Base-by-base conservation (phyloP, 129 eudicot species). In the Lactuca saligna region DNA sequence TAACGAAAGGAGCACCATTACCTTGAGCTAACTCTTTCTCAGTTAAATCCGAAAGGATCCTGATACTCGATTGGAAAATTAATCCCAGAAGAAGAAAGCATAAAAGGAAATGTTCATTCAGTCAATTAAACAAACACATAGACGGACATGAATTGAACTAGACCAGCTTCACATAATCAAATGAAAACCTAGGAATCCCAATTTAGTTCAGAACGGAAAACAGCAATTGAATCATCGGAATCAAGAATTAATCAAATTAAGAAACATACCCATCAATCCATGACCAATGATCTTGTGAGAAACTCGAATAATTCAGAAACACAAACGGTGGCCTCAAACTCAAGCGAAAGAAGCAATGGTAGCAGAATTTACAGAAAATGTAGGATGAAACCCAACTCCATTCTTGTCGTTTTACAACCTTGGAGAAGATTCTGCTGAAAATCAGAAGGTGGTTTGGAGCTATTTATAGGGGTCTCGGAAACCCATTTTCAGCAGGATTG, bases 391-490 rank as follows among this genome's bases (percentile, higher is more conserved):
- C 6, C 8, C 51, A 61, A 38, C 66, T 61, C 51, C 66, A 37
- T 35, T 61, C 51, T 37, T 61, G 66, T 8, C 41, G 16, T 34
- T 33, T 49, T 65, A 65, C 58, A 65, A 14, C 15, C n/a, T 0
- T 0, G 29, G 15, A 50, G 69, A 63, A 62, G 69, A 72, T 6
- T 49, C 29, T 50, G 54, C 15, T 72, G 69, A 50, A 61, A 61
- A 34, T 16, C 8, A 72, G 54, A 72, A 50, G 51, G 62, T 57
- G 69, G 38, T 49, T 61, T 60, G 38, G 61, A 61, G 61, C 61
- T 48, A 72, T 72, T 49, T 72, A 72, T 72, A 50, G 69, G 61
- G 55, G 6, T n/a, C n/a, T 53, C 58, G 38, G 69, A 39, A 37
- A 48, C 48, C 39, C 49, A 9, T 15, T 61, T 61, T 71, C 38